Evolutionary conservation across 768 basidiomycete genomes (phyloP), one percentile per base, ranked within the genome.

Genomic region (Mycena olivaceomarginata): DNA sequence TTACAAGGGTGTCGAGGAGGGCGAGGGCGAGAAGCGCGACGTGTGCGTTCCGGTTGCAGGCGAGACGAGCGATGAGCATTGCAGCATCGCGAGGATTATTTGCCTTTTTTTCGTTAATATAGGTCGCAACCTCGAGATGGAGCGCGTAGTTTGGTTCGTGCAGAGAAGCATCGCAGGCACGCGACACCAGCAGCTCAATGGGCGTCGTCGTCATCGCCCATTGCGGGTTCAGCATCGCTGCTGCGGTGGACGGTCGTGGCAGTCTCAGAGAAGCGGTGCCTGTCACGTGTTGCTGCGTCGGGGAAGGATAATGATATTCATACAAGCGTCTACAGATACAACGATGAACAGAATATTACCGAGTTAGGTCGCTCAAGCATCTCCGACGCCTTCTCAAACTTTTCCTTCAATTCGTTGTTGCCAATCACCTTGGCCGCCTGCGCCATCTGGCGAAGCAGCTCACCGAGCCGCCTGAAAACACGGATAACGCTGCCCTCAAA

Each of bases 401-500:
- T 98, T 81, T 97, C 93, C 86, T 97, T 93, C 22, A 99, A 89
- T 81, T 99, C 98, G 13, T 90, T 90, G 85, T 99, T 99, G 13
- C 98, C 98, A 78, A 99, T 99, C 22, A 98, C 98, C 82, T 97
- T 97, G 5, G 98, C 96, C 1, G 96, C 97, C 81, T 95, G 93
- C 16, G 94, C 93, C 98, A 99, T 99, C 86, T 99, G 98, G 45
- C 98, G 92, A 31, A 99, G 89, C 22, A 99, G 91, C 85, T 99
- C 98, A 63, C 98, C 96, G 25, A 99, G 86, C 16, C 98, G 93
- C 64, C 98, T 90, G 90, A 99, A 99, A 8, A 97, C 97, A 71
- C 98, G 95, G 82, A 99, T 99, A 39, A 99, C 90, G 73, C 95
- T 97, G 51, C 98, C 98, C 84, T 99, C 98, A 80, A 99, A 99